phyloP scores from a whole-genome alignment of 2,329 filamentous ascomycete species.

The Xylaria sp. region DNA sequence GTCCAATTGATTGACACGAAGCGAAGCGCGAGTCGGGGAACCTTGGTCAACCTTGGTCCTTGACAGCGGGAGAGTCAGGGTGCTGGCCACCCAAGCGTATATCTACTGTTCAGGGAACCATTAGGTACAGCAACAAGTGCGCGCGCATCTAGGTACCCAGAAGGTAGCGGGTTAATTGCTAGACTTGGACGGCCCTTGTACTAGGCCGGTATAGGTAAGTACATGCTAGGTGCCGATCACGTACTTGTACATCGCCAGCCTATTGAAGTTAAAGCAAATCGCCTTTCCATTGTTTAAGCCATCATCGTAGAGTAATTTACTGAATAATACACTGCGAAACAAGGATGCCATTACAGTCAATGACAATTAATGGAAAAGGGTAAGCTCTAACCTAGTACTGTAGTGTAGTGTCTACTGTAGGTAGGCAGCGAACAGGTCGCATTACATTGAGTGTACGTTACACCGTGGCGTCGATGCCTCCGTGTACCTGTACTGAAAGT shows the following conservation, averaged over 20 bases:
- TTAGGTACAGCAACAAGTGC: slow-evolving; percentile 10
- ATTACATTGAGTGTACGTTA: not conserved
- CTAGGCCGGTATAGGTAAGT: slow-evolving; percentile 14
- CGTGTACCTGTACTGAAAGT: not conserved
- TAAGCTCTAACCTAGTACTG: not conserved
- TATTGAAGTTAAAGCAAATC: not conserved
- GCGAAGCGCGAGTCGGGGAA: slow-evolving; percentile 37
- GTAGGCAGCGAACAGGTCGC: not conserved
- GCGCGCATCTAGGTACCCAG: slow-evolving; percentile 10
- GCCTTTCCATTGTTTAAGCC: not conserved
- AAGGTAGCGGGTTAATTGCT: slow-evolving; percentile 12
- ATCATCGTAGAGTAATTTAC: slow-evolving; percentile 26
- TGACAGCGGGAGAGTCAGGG: slow-evolving; percentile 33
- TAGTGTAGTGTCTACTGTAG: too few species aligned
- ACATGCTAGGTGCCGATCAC: not conserved
- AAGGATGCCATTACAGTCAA: not conserved
- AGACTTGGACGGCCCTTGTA: slow-evolving; percentile 3
- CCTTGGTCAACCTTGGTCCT: slow-evolving; percentile 28
- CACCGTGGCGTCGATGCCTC: not conserved
- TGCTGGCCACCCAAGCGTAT: slow-evolving; percentile 14
- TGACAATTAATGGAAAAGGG: not conserved
- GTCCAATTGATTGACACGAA: slow-evolving; percentile 34
- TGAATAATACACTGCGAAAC: slow-evolving; percentile 16
- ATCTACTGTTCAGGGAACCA: slow-evolving; percentile 12
- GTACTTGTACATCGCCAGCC: slow-evolving; percentile 14